Evolutionary conservation across 495 filamentous ascomycete genomes (phyloP).

Genomic region (Xylaria sp.): DNA sequence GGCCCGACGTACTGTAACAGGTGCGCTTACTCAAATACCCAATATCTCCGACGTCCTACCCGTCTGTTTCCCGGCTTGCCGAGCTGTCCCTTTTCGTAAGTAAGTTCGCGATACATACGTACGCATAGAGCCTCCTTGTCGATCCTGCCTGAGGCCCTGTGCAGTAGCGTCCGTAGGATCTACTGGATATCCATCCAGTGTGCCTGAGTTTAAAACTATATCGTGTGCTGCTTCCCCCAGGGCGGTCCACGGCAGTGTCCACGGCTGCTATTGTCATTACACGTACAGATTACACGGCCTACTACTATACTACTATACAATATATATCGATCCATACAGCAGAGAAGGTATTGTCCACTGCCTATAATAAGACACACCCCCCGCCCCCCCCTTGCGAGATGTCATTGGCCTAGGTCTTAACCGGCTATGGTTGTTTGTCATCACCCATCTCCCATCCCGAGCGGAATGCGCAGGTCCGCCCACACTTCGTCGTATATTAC

Average conservation of each 20-base stretch:
- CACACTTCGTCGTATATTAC: not conserved
- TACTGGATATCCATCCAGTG: not conserved
- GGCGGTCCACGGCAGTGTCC: not conserved
- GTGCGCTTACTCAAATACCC: not conserved
- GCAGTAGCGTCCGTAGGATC: constrained; percentile 15
- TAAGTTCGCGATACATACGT: constrained; percentile 18
- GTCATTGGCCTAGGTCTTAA: not conserved
- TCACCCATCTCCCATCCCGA: constrained; percentile 20
- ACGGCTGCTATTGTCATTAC: not conserved
- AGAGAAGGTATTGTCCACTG: not conserved
- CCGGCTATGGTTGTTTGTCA: constrained; percentile 20
- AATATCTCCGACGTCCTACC: constrained; percentile 1
- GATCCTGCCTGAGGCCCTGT: constrained; percentile 13
- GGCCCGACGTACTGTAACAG: not conserved
- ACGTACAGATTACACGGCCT: not conserved
- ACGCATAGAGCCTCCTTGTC: constrained; percentile 9
- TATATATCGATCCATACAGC: not conserved
- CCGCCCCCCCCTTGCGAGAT: not conserved
- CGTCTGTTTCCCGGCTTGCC: constrained; percentile 10
- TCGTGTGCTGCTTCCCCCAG: not conserved
- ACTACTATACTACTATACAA: too few species aligned
- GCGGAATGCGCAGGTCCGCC: constrained; percentile 23
- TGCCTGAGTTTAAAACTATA: constrained; percentile 2
- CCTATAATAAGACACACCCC: constrained; percentile 17
- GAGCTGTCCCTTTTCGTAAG: not conserved